Evolutionary conservation across 73 alveolate genomes (phyloP), one percentile per base, ranked within the genome.

Genomic region (Symbiodinium pilosum): DNA sequence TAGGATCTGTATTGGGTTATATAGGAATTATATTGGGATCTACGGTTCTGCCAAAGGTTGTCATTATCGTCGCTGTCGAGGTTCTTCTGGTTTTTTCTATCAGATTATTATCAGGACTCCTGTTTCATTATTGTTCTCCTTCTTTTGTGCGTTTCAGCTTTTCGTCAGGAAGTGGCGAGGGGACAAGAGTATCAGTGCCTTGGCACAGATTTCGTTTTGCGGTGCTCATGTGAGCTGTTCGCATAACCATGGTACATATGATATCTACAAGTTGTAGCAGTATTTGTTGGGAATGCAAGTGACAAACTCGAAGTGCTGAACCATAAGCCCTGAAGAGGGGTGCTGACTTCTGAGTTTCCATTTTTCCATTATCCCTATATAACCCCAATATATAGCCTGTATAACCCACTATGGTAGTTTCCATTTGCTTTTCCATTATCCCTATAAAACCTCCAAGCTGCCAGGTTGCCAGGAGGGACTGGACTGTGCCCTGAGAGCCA

Each of bases 121-220:
- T 51, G 68, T 51, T 24, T 71, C 26, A n/a, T n/a, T 4, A 3
- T 38, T 21, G 6, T 12, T 32, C 36, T 8, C 39, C 42, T 30
- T 32, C 32, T 24, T 32, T 12, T 20, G 40, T 56, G 34, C 39
- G 4, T 42, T 16, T 83, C 89, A 38, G 54, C 2, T 12, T 24
- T 42, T n/a, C 89, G 51, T 86, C 16, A 91, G 97, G 97, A 91
- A 91, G 52, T 91, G 97, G 97, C 77, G 97, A 34, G 97, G 97
- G 8, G 97, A 91, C 68, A 91, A 91, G 88, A 91, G 81, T 52
- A 71, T 91, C 97, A 91, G 97, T 36, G n/a, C 56, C 40, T 75
- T 44, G 77, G 39, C 14, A n/a, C 73, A 24, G 32, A n/a, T 30
- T 54, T 54, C 73, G 20, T 30, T 9, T 16, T 30, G 32, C 28